Evolutionary conservation across 257 asterid genomes (phyloP).

Genomic region (Eucommia ulmoides): DNA sequence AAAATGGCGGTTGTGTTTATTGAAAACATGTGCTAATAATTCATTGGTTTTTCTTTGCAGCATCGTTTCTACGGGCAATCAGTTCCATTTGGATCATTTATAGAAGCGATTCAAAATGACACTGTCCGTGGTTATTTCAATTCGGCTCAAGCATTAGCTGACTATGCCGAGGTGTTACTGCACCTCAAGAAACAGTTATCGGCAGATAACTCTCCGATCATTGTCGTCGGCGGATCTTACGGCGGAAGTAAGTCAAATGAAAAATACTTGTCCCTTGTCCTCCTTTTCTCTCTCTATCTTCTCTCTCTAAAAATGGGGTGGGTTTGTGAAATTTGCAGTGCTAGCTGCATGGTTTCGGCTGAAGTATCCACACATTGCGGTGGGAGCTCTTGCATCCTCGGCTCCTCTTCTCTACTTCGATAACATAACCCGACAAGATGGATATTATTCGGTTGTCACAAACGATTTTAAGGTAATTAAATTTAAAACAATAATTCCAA

Average conservation of each 20-base stretch:
- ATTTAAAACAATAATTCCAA: neutral
- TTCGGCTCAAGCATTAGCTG: slow-evolving; percentile 83
- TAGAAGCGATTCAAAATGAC: slow-evolving; percentile 27
- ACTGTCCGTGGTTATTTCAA: slow-evolving; percentile 55
- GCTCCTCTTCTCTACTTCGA: slow-evolving; percentile 80
- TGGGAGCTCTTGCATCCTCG: slow-evolving; percentile 75
- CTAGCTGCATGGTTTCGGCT: slow-evolving; percentile 78
- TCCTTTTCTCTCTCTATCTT: neutral
- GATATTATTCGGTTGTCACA: slow-evolving; percentile 35
- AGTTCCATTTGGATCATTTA: slow-evolving; percentile 37
- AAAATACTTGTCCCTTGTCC: neutral
- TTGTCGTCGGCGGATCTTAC: slow-evolving; percentile 69
- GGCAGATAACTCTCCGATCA: slow-evolving; percentile 50
- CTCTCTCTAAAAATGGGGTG: neutral
- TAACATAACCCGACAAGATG: slow-evolving; percentile 47
- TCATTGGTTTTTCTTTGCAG: slow-evolving; percentile 10
- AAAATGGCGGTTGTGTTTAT: too few relatives aligned
- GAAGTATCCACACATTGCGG: slow-evolving; percentile 69
- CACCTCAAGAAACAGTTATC: slow-evolving; percentile 32
- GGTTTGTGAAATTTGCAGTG: slow-evolving; percentile 25
- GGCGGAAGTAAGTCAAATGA: slow-evolving; percentile 54
- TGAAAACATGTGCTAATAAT: too few relatives aligned
- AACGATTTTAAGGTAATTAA: slow-evolving; percentile 44
- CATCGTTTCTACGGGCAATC: slow-evolving; percentile 73
- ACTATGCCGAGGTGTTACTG: slow-evolving; percentile 52